These are phyloP conservation scores for Aspergillus indologenus DNA, from an alignment of 495 filamentous ascomycete genomes.

Conservation along the genomic window DNA sequence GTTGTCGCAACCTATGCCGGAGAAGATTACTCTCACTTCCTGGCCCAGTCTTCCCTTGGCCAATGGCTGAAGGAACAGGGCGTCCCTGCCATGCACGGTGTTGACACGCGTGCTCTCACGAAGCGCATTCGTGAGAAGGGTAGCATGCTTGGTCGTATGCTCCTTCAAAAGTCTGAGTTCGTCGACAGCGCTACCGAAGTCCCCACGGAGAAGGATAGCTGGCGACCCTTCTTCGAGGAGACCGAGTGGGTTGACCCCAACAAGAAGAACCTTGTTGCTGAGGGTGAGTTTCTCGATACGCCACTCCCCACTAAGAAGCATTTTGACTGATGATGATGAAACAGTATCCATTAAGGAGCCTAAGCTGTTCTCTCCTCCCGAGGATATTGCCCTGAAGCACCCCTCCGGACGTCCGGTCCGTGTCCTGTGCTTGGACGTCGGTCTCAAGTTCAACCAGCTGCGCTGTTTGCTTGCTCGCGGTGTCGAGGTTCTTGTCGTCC, in stretches of 20 bases:
- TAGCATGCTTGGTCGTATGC: constrained; percentile 92
- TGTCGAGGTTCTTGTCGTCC: constrained; percentile 91
- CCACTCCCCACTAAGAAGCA: neutral
- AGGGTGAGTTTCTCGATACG: constrained; percentile 63
- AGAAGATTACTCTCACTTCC: constrained; percentile 90
- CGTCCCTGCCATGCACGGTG: constrained; percentile 92
- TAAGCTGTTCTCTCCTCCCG: constrained; percentile 72
- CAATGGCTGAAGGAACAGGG: constrained; percentile 94
- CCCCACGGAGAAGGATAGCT: constrained; percentile 42
- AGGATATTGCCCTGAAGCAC: constrained; percentile 67
- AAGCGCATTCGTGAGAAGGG: constrained; percentile 91
- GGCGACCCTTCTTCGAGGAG: constrained; percentile 67
- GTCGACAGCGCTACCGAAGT: constrained; percentile 46
- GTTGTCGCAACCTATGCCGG: constrained; percentile 88
- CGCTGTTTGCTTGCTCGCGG: constrained; percentile 86
- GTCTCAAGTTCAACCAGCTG: constrained; percentile 96
- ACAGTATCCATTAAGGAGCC: constrained; percentile 83
- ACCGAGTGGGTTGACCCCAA: constrained; percentile 92
- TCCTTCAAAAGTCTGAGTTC: constrained; percentile 61
- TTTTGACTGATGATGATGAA: constrained; percentile 4
- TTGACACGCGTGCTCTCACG: constrained; percentile 91
- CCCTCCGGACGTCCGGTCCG: constrained; percentile 81
- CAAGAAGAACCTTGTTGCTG: constrained; percentile 81
- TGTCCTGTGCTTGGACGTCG: constrained; percentile 90
- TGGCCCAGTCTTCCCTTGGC: constrained; percentile 83